Conservation (phyloP, 106 monocot genomes). For the Acanthochlamys bracteata region DNA sequence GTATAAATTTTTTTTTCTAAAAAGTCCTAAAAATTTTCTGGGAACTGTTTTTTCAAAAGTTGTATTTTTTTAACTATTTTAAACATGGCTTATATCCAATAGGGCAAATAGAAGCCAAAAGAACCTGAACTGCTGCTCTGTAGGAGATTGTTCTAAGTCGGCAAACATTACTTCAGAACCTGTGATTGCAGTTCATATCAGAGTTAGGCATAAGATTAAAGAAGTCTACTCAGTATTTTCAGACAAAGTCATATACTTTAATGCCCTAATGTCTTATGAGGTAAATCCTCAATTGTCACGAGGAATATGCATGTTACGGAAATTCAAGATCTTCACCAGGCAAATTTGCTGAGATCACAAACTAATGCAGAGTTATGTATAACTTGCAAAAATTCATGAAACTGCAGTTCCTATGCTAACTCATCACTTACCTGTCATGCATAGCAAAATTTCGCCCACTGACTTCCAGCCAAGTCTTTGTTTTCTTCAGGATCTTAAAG, state of each 20-base stretch:
- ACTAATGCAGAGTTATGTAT: neutral
- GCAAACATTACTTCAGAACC: constrained; percentile 75
- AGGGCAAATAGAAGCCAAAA: neutral
- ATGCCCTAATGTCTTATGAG: too few relatives aligned
- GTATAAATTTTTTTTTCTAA: too few relatives aligned
- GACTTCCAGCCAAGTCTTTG: constrained; percentile 57
- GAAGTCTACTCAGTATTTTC: too few relatives aligned
- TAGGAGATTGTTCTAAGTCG: constrained; percentile 61
- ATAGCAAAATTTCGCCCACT: constrained; percentile 48
- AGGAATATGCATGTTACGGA: too few relatives aligned
- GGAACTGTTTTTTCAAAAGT: too few relatives aligned
- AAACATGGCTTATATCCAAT: too few relatives aligned
- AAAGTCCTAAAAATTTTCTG: too few relatives aligned
- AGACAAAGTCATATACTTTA: too few relatives aligned
- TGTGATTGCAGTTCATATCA: constrained; percentile 12
- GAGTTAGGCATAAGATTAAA: neutral
- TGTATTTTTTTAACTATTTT: too few relatives aligned
- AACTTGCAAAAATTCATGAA: neutral
- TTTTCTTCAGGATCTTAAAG: constrained; percentile 56
- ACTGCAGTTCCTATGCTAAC: neutral
- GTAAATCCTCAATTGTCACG: too few relatives aligned
- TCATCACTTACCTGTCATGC: constrained; percentile 45
- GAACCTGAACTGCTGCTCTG: constrained; percentile 47
- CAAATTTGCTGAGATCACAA: neutral
- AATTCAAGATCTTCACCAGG: too few relatives aligned